Evolutionary conservation across 75 land plant genomes (phyloP), one percentile per base, ranked within the genome.

Genomic region (Adiantum capillusveneris): DNA sequence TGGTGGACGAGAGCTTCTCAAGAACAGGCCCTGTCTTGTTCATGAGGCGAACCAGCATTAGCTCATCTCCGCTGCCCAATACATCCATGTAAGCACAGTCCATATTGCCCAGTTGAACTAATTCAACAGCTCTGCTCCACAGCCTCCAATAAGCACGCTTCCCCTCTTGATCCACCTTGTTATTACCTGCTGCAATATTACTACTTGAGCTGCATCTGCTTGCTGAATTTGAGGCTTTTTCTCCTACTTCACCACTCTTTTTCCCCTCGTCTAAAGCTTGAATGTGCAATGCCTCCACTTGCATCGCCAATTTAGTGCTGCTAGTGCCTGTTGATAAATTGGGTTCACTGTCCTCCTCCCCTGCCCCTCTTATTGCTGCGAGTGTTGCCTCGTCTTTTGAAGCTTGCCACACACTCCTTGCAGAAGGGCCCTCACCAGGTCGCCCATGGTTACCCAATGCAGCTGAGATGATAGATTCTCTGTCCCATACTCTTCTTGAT

Each of bases 371-470:
- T 31, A 73, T 73, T 25, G 76, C 76, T 0, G 62, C 76, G 16
- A 73, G 53, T 0, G 72, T 73, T 3, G 76, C 76, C 46, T 73
- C 76, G 45, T 73, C 76, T 41, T 73, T 73, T 25, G 76, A 60
- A 26, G 76, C 76, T 36, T 58, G 69, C 76, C 76, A 73, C 18
- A 73, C 76, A 39, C 76, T 73, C 19, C 76, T 52, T 20, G 70
- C 76, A 25, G 76, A 66, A 5, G 70, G 76, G 17, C 70, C 70
- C 37, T 73, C 76, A 20, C 71, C 76, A 43, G 41, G 65, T 29
- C 53, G 21, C 29, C 29, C 31, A 56, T 36, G 60, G 14, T 46
- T 46, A 17, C 22, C 50, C 14, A 21, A 5, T 17, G 50, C 37
- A 34, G 7, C 37, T 34, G 37, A 3, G 9, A 5, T 3, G 37